These are phyloP conservation scores for Tetracladium marchalianum DNA, from an alignment of 495 filamentous ascomycete species.

Conservation along the genomic window DNA sequence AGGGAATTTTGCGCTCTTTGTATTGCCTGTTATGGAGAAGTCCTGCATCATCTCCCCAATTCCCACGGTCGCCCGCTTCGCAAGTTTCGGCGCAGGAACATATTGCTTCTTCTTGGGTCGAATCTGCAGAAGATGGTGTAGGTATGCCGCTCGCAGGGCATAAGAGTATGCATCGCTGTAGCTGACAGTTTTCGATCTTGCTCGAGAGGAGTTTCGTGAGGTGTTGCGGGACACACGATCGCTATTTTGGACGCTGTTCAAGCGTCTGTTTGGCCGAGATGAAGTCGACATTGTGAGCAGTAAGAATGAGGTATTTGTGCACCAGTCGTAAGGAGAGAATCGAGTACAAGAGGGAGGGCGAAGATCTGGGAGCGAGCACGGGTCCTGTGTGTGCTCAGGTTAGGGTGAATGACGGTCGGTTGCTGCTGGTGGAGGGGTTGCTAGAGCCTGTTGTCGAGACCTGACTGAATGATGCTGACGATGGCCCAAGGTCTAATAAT, in stretches of 20 bases:
- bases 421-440: too few relatives aligned
- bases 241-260: conserved; percentile 32
- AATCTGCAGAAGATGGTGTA: conserved; percentile 87
- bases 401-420: too few relatives aligned
- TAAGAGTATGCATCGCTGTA: conserved; percentile 77
- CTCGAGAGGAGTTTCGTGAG: conserved; percentile 28
- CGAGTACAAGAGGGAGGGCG: too few relatives aligned
- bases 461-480: too few relatives aligned
- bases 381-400: too few relatives aligned
- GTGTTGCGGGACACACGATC: conserved; percentile 11
- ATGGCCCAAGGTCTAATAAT: too few relatives aligned
- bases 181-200: conserved; percentile 31
- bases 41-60: conserved; percentile 64
- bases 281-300: conserved; percentile 33
- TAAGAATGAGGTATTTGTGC: not conserved
- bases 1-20: conserved; percentile 68
- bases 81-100: conserved; percentile 52
- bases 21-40: conserved; percentile 59
- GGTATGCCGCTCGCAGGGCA: conserved; percentile 83
- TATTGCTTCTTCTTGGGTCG: conserved; percentile 79
- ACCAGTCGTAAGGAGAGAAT: too few relatives aligned
- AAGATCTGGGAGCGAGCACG: too few relatives aligned
- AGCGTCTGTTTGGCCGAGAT: conserved; percentile 29
- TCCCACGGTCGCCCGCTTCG: conserved; percentile 52
- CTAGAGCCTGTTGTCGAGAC: too few relatives aligned